Evolutionary conservation across 306 rosid genomes (phyloP).

Genomic region (Trichosanthes truncata): DNA sequence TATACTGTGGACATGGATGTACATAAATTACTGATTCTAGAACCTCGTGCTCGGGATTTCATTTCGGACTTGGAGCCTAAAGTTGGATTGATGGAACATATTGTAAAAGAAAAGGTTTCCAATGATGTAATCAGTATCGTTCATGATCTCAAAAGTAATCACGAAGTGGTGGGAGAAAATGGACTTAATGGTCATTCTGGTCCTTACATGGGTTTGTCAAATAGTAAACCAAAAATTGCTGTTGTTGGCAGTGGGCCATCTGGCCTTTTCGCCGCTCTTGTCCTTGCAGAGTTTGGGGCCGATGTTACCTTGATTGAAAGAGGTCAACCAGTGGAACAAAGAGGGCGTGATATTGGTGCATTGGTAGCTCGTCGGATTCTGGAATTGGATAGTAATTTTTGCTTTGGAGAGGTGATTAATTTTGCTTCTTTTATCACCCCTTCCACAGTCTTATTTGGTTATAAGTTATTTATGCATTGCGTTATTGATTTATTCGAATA

Average conservation of each 20-base stretch:
- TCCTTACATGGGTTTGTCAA: conserved; percentile 10
- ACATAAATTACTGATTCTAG: conserved; percentile 45
- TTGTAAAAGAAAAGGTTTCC: conserved; percentile 31
- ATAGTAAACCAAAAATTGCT: conserved; percentile 59
- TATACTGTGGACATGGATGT: conserved; percentile 92
- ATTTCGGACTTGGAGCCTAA: conserved; percentile 69
- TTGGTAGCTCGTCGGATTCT: conserved; percentile 57
- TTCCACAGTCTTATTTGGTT: conserved; percentile 3
- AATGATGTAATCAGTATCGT: conserved; percentile 52
- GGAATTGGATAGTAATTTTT: conserved; percentile 81
- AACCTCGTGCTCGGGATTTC: conserved; percentile 83
- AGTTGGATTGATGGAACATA: conserved; percentile 69
- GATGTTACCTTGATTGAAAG: conserved; percentile 93
- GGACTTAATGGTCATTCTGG: conserved; percentile 20
- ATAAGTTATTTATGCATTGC: not conserved
- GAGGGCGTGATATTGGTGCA: conserved; percentile 96
- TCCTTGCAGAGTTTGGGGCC: conserved; percentile 88
- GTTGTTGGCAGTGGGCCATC: conserved; percentile 92
- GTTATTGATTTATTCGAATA: not conserved
- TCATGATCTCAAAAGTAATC: conserved; percentile 30
- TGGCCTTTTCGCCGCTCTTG: conserved; percentile 84
- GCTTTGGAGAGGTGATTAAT: conserved; percentile 86
- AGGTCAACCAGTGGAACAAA: conserved; percentile 91
- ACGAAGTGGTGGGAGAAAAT: conserved; percentile 21
- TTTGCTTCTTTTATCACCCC: conserved; percentile 23